phyloP scores from a whole-genome alignment of 2,329 filamentous ascomycete species.

The Botryotinia convoluta region DNA sequence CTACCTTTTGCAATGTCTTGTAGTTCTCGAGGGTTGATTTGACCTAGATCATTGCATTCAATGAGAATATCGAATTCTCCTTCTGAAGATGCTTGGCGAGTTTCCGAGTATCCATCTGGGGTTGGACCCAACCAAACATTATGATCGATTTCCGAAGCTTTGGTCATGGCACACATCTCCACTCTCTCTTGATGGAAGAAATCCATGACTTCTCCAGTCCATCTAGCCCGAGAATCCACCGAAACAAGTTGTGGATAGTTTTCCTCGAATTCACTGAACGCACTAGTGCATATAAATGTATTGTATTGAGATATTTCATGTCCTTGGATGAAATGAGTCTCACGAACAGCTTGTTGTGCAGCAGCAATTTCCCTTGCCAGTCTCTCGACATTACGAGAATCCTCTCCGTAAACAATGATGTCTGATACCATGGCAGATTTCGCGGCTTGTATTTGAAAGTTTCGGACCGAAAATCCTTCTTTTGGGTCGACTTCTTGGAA shows the following conservation, averaged over 20 bases:
- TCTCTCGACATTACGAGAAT: constrained; percentile 58
- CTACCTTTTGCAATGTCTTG: constrained; percentile 56
- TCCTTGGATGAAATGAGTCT: constrained; percentile 57
- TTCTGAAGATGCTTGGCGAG: constrained; percentile 41
- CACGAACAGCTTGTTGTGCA: constrained; percentile 74
- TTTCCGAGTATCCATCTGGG: constrained; percentile 56
- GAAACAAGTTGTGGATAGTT: constrained; percentile 69
- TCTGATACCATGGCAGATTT: constrained; percentile 88
- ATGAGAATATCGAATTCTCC: constrained; percentile 79
- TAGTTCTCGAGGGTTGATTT: constrained; percentile 67
- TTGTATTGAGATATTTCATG: constrained; percentile 67
- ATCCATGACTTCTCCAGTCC: constrained; percentile 78
- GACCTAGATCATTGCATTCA: constrained; percentile 83
- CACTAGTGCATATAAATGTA: constrained; percentile 70
- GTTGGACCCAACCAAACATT: constrained; percentile 92
- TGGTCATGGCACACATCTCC: constrained; percentile 94
- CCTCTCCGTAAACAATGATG: constrained; percentile 86
- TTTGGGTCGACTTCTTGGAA: constrained; percentile 83
- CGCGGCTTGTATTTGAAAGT: constrained; percentile 93
- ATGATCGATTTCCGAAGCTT: constrained; percentile 79
- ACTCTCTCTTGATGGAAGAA: constrained; percentile 84
- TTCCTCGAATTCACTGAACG: constrained; percentile 70
- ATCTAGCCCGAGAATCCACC: constrained; percentile 65
- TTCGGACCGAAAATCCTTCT: constrained; percentile 91
- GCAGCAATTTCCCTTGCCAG: constrained; percentile 67